Base-by-base conservation (phyloP, 768 basidiomycete species). In the Mycena metata region DNA sequence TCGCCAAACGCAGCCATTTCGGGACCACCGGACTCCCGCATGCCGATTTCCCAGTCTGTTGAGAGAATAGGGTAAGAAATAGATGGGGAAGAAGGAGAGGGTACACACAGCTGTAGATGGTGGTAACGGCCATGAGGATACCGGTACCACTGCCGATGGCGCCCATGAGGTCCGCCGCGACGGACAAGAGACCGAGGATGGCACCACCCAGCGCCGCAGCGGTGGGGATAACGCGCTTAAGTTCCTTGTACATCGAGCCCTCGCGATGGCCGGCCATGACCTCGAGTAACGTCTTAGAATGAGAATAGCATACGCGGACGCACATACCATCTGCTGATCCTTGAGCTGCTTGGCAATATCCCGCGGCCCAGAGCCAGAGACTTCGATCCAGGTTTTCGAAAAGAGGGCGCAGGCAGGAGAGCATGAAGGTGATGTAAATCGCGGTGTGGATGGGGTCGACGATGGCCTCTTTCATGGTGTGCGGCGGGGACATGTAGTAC, bases 301-400 rank as follows among this genome's bases (percentile, higher is more conserved):
- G 33, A 13, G 35, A 47, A 39, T 11, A 55, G 12, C 36, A 55
- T 39, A 6, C n/a, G 33, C 55, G 35, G 16, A 74, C 80, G n/a
- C 42, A 92, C 15, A 39, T 39, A 39, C 97, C 93, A 98, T 96
- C 74, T 95, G 93, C 79, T 98, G 97, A 72, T 99, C 98, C 84
- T 99, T 99, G 76, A 99, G 89, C 78, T 99, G 97, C 81, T 96
- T 97, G 33, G 98, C 98, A 63, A 99, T 91, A 74, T 99, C 97
- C 51, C 98, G 83, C 13, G 97, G 98, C 21, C 98, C 96, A 61
- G 91, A 93, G 17, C 98, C 97, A 2, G 96, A 98, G 39, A 99
- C 95, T 75, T 99, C 97, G 71, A 99, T 99, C 97, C 98, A 99
- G 0, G 97, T 98, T 88, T 99, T 99, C 77, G 95, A 96, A 86